Evolutionary conservation across 2,329 filamentous ascomycete species (phyloP).

Genomic region (Tolypocladium ovalisporum): DNA sequence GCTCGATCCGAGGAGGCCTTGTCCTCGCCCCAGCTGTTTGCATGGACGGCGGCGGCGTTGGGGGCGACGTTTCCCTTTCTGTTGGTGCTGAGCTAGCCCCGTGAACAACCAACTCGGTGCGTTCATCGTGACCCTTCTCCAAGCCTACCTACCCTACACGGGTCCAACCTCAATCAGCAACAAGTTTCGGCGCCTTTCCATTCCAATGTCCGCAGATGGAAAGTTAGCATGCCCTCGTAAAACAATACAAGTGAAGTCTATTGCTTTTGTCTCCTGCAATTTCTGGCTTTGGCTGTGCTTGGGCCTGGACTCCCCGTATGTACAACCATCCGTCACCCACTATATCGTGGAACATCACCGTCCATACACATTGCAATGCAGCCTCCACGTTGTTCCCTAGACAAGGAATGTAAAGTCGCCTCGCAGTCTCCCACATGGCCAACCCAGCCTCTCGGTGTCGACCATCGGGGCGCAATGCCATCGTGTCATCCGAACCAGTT

Average conservation of each 20-base stretch:
- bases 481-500: neutral
- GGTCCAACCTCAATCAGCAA: neutral
- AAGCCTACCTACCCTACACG: neutral
- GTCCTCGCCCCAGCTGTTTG: neutral
- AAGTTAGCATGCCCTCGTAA: neutral
- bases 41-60: neutral
- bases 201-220: neutral
- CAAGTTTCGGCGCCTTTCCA: neutral
- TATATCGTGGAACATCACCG: neutral
- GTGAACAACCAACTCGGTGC: too few species aligned
- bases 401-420: neutral
- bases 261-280: too few species aligned
- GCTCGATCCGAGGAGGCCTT: neutral
- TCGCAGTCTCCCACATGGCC: neutral
- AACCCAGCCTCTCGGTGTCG: neutral
- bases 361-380: neutral
- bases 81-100: neutral
- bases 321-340: neutral
- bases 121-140: too few species aligned
- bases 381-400: neutral
- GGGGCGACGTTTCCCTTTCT: neutral
- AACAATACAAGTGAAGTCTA: neutral
- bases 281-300: neutral
- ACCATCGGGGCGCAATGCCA: neutral
- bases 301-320: neutral